These are phyloP conservation scores for Dichotomopilus funicola DNA, from an alignment of 2,329 filamentous ascomycete genomes.

Conservation along the genomic window DNA sequence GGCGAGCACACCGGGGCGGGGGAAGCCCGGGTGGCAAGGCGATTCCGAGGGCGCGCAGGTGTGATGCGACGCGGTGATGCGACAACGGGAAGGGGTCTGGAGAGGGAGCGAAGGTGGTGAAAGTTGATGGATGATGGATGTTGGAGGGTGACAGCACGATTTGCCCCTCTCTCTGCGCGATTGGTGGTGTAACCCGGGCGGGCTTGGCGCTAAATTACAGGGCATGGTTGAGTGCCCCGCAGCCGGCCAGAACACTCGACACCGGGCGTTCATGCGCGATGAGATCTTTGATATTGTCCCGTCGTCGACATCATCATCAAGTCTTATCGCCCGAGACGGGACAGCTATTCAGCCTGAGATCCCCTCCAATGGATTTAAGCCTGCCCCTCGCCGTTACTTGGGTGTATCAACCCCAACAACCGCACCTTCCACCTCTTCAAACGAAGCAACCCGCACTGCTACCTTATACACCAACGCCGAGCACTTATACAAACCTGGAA, in stretches of 20 bases:
- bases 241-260: no score
- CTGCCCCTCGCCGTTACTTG: no score
- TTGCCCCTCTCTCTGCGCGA: no score
- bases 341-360: no score
- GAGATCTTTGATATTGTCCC: background rate
- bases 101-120: background rate
- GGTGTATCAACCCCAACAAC: no score
- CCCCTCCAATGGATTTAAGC: no score
- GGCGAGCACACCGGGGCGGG: background rate
- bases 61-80: background rate
- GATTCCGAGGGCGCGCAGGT: background rate
- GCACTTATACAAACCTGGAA: no score
- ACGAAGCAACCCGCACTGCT: background rate
- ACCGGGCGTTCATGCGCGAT: background rate
- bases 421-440: background rate
- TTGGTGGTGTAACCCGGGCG: no score
- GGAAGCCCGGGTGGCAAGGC: background rate
- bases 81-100: background rate
- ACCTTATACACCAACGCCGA: no score
- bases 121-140: background rate
- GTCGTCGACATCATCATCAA: no score
- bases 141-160: background rate
- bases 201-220: background rate
- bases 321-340: no score
- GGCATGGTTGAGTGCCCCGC: no score